These are phyloP conservation scores for Solanum arcanum DNA, from an alignment of 257 asterid genomes.

Conservation along the genomic window DNA sequence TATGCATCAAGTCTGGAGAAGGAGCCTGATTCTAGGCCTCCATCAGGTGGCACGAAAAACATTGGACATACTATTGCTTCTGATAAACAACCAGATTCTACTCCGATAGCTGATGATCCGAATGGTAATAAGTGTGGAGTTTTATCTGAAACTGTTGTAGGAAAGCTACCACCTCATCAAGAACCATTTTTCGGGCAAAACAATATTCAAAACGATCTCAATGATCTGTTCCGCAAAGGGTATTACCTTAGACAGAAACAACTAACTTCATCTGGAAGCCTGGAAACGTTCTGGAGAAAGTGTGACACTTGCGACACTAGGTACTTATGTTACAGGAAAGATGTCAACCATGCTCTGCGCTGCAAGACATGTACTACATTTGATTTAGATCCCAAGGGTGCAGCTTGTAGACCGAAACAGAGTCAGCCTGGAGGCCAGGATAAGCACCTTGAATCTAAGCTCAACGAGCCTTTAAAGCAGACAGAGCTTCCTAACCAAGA, in stretches of 20 bases:
- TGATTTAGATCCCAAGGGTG: constrained; percentile 22
- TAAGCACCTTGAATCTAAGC: constrained; percentile 9
- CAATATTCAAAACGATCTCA: constrained; percentile 20
- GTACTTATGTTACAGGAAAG: constrained; percentile 20
- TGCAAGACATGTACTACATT: constrained; percentile 37
- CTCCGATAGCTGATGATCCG: too few species aligned
- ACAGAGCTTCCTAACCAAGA: constrained; percentile 13
- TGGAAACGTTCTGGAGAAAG: constrained; percentile 33
- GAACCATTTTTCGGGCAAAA: constrained; percentile 14
- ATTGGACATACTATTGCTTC: too few species aligned
- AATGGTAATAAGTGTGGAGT: too few species aligned
- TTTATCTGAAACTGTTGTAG: background rate
- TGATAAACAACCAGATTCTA: too few species aligned
- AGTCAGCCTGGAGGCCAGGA: constrained; percentile 13
- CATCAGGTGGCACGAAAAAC: background rate
- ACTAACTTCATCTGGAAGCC: constrained; percentile 14
- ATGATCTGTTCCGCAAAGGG: background rate
- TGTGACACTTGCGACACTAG: constrained; percentile 43
- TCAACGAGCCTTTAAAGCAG: constrained; percentile 9
- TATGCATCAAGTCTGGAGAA: background rate
- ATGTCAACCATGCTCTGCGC: constrained; percentile 13
- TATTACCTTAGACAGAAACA: constrained; percentile 9
- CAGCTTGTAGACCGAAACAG: constrained; percentile 5
- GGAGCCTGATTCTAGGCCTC: background rate
- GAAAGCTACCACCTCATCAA: background rate